Evolutionary conservation across 495 filamentous ascomycete species (phyloP), one percentile per base, ranked within the genome.

Genomic region (Delitschia confertaspora): DNA sequence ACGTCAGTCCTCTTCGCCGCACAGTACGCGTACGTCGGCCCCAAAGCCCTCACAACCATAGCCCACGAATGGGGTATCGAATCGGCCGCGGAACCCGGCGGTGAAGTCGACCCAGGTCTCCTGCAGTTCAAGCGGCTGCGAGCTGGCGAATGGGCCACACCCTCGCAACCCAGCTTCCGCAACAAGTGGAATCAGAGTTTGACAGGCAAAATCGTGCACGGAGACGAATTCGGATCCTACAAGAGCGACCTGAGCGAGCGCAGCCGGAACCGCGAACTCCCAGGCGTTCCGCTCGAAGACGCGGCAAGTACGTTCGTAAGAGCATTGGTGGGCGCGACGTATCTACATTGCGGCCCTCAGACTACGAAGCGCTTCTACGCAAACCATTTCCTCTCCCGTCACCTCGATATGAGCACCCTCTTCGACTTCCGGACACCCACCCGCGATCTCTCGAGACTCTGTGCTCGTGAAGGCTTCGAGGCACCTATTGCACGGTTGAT

Each of bases 91-190:
- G 77, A 74, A 24, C 89, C 91, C 0, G 88, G 87, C 16, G 80
- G 75, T 33, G 85, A 96, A 64, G 89, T 96, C 41, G 88, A 98
- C 62, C 83, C 89, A 1, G 93, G 91, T 7, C 66, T 88, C n/a
- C 71, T 98, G 29, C 93, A 96, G 60, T 91, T 85, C 65, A 70
- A 68, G 38, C 63, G 74, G 33, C 36, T 80, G 25, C 62, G 68
- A 23, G 73, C 82, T 1, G 82, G 82, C 10, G 66, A 73, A 20
- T 60, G 20, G 57, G 55, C 16, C 60, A 71, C 4, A 63, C 66
- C 21, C 67, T 72, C 38, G 62, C 62, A 33, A 61, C 69, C 37
- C n/a, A n/a, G n/a, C n/a, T n/a, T n/a, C n/a, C n/a, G n/a, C n/a
- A n/a, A n/a, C n/a, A 64, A 62, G 51, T 89, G 77, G 76, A 72